These are phyloP conservation scores for Arxiozyma bovina DNA, from an alignment of 1,139 yeast species.

Conservation along the genomic window DNA sequence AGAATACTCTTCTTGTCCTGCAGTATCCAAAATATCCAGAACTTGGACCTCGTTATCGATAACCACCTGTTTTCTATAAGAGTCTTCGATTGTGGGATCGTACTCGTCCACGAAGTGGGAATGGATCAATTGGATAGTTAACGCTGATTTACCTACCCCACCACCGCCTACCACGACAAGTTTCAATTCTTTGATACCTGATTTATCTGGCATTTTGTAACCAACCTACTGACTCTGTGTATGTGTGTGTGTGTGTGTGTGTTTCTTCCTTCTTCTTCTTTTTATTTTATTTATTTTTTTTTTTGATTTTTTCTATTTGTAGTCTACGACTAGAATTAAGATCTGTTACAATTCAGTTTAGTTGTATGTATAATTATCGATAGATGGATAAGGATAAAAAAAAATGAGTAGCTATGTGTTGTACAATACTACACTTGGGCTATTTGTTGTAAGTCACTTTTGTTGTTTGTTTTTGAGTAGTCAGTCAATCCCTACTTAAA, in stretches of 20 bases:
- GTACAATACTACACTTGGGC: background rate
- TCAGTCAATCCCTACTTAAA: too few species aligned
- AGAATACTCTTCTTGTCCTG: constrained; percentile 96
- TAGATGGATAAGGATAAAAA: too few species aligned
- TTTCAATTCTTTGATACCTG: constrained; percentile 54
- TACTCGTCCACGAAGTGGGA: constrained; percentile 91
- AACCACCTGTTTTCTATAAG: constrained; percentile 71
- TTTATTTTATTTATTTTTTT: too few species aligned
- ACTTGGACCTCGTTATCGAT: constrained; percentile 73
- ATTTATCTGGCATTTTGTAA: constrained; percentile 9
- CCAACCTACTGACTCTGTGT: too few species aligned
- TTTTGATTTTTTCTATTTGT: too few species aligned
- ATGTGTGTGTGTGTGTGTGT: background rate
- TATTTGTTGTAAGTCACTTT: too few species aligned
- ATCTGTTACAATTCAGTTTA: too few species aligned
- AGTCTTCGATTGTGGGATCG: constrained; percentile 95
- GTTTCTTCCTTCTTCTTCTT: too few species aligned
- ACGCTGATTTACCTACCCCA: constrained; percentile 95
- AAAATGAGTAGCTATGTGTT: too few species aligned
- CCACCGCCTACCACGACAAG: constrained; percentile 97
- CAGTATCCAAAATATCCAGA: constrained; percentile 86
- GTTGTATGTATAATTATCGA: too few species aligned
- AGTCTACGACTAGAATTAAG: too few species aligned
- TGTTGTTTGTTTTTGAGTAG: too few species aligned
- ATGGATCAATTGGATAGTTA: constrained; percentile 83